Evolutionary conservation across 2,329 filamentous ascomycete genomes (phyloP).

Genomic region (Tolypocladium cylindrosporum): DNA sequence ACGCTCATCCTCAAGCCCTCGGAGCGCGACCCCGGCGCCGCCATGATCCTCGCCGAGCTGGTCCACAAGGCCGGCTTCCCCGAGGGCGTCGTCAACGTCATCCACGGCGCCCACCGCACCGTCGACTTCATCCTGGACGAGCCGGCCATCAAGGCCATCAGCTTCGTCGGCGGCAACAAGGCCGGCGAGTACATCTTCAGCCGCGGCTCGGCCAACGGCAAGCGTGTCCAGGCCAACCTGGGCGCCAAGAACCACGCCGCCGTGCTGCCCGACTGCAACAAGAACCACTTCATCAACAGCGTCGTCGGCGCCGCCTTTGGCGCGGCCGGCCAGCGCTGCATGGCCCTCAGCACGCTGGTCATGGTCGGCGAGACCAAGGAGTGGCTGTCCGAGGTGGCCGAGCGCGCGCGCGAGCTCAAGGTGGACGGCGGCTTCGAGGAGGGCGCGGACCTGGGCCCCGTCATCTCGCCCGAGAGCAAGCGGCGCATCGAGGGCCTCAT

Average conservation of each 20-base stretch:
- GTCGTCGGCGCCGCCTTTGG: constrained; percentile 78
- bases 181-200: constrained; percentile 80
- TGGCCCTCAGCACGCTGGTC: constrained; percentile 76
- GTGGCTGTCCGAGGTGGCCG: constrained; percentile 70
- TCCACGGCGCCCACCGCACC: constrained; percentile 70
- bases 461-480: constrained; percentile 72
- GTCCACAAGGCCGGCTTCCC: constrained; percentile 74
- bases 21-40: constrained; percentile 73
- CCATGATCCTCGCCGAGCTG: constrained; percentile 77
- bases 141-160: constrained; percentile 75
- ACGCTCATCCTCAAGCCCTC: constrained; percentile 79
- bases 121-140: constrained; percentile 84
- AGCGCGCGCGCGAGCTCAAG: constrained; percentile 61
- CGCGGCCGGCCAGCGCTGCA: constrained; percentile 76
- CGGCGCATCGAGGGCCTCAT: constrained; percentile 69
- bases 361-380: constrained; percentile 78
- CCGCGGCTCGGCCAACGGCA: constrained; percentile 72
- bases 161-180: constrained; percentile 80
- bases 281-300: constrained; percentile 80
- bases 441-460: constrained; percentile 70
- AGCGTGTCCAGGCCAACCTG: constrained; percentile 80
- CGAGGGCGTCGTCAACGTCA: constrained; percentile 70
- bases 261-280: constrained; percentile 78
- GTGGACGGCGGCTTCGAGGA: constrained; percentile 76
- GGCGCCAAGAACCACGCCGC: constrained; percentile 85